Conservation (phyloP, 2,329 filamentous ascomycete genomes). For the Huntiella decipiens region DNA sequence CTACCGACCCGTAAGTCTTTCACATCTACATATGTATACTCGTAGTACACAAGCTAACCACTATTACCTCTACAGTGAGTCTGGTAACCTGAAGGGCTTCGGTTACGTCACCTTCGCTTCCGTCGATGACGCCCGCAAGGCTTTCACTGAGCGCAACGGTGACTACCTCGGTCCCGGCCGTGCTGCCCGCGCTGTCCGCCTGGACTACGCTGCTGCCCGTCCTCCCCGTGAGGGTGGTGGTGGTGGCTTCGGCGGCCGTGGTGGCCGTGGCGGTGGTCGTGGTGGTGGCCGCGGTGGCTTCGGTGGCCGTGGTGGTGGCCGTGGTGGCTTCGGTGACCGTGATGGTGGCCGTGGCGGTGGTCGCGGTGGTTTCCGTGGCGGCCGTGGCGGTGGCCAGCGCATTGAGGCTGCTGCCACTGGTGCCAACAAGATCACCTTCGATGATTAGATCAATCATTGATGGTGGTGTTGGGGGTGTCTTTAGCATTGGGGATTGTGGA, state of each 20-base stretch:
- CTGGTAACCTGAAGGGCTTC: slow-evolving; percentile 75
- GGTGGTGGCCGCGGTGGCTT: slow-evolving; percentile 22
- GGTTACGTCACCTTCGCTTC: slow-evolving; percentile 74
- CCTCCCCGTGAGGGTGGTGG: slow-evolving; percentile 36
- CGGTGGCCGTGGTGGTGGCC: slow-evolving; percentile 25
- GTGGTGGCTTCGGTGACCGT: slow-evolving; percentile 28
- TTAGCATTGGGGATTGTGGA: neutral
- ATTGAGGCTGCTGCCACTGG: slow-evolving; percentile 36
- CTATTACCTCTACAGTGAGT: slow-evolving; percentile 33
- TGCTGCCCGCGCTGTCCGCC: slow-evolving; percentile 53
- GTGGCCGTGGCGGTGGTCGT: slow-evolving; percentile 33
- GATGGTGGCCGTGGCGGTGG: slow-evolving; percentile 33
- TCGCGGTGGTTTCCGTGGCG: slow-evolving; percentile 27
- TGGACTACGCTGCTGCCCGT: slow-evolving; percentile 62
- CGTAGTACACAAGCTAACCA: neutral
- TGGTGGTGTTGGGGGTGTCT: neutral
- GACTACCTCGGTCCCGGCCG: slow-evolving; percentile 43
- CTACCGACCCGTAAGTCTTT: slow-evolving; percentile 52
- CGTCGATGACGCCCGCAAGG: slow-evolving; percentile 64
- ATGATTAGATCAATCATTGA: slow-evolving; percentile 16
- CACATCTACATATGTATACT: neutral
- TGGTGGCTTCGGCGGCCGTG: slow-evolving; percentile 30
- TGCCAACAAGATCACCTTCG: slow-evolving; percentile 55
- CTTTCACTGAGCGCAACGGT: slow-evolving; percentile 52
- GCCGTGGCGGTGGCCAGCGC: slow-evolving; percentile 28